A percentile compares a stretch with the other conserved stretches of the same genome.
These are phyloP conservation scores for Solanum peruvianum DNA, from an alignment of 257 asterid species.

Conservation along the genomic window DNA sequence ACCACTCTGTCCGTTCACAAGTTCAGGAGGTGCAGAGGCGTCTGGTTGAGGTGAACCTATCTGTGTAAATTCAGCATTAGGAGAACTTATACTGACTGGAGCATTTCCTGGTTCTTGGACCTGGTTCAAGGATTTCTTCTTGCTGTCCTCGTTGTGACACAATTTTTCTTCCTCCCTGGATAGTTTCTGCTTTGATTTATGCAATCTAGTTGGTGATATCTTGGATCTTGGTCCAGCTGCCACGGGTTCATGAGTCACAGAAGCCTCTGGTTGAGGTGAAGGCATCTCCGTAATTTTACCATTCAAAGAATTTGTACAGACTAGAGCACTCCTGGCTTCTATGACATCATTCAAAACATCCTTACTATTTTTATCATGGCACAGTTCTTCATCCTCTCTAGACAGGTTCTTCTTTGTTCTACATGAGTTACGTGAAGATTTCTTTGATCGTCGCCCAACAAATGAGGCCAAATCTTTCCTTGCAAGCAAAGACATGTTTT, in stretches of 20 bases:
- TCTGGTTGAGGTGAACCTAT: constrained; percentile 2
- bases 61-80: constrained; percentile 10
- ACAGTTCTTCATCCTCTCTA: not conserved
- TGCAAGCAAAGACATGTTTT: constrained; percentile 27
- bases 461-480: constrained; percentile 40
- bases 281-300: not conserved
- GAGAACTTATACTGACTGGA: not conserved
- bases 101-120: not conserved
- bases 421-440: not conserved
- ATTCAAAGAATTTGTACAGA: not conserved
- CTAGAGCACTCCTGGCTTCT: not conserved
- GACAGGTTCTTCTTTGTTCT: not conserved
- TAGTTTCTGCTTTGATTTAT: constrained; percentile 1
- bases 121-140: constrained; percentile 7
- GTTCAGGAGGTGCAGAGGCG: constrained; percentile 8
- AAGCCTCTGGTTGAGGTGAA: not conserved
- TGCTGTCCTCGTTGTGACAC: constrained; percentile 6
- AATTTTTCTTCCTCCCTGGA: constrained; percentile 6
- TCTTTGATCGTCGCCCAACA: constrained; percentile 15
- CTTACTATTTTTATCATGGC: not conserved
- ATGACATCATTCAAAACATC: not conserved
- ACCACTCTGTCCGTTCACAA: constrained; percentile 1
- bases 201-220: constrained; percentile 1
- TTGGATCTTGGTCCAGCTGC: not conserved
- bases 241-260: not conserved